These are phyloP conservation scores for Platanthera guangdongensis DNA, from an alignment of 106 monocot genomes.

Conservation along the genomic window DNA sequence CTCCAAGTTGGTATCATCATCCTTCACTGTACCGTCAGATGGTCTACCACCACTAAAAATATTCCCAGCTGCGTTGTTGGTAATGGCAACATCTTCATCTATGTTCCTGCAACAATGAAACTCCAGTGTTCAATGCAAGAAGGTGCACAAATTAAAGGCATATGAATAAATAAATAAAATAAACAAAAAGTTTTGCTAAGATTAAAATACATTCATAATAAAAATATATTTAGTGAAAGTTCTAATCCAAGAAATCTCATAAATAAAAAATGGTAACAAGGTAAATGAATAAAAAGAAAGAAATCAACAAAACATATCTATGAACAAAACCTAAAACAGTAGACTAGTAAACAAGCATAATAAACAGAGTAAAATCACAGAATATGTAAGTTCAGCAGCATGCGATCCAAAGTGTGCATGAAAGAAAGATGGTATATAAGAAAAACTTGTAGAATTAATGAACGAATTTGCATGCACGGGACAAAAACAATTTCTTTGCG, in stretches of 20 bases:
- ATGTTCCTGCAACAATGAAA: constrained; percentile 45
- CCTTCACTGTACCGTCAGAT: constrained; percentile 22
- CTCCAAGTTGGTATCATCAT: constrained; percentile 4
- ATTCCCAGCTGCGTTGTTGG: constrained; percentile 32
- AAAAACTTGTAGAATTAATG: no score
- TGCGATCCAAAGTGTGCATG: background rate
- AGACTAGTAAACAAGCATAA: background rate
- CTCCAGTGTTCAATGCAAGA: background rate
- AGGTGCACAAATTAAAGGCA: background rate
- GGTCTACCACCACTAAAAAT: constrained; percentile 17
- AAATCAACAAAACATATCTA: background rate
- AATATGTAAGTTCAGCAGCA: background rate
- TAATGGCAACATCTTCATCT: constrained; percentile 41
- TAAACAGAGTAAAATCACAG: background rate
- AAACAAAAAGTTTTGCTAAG: background rate
- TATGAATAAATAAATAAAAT: background rate
- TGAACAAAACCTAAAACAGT: background rate
- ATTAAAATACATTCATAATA: background rate
- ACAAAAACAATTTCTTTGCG: no score
- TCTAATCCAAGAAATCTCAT: background rate
- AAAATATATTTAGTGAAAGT: background rate
- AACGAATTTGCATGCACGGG: no score
- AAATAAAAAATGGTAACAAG: background rate
- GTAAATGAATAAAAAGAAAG: background rate
- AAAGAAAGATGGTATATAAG: background rate